Evolutionary conservation across 345 rosid species (phyloP).

Genomic region (Citropsis articulata): DNA sequence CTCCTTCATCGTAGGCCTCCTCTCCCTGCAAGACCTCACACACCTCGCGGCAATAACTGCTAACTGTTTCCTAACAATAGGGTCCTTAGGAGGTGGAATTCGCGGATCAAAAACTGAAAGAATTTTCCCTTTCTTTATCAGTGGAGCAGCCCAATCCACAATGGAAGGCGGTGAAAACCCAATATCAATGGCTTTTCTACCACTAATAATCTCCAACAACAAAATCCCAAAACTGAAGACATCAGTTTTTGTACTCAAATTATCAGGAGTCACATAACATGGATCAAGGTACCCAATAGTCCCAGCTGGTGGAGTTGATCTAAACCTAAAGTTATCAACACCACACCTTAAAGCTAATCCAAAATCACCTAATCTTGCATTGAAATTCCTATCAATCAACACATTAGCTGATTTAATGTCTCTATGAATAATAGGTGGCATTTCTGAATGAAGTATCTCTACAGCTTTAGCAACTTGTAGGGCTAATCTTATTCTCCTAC

Average conservation of each 20-base stretch:
- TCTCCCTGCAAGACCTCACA: slow-evolving; percentile 95
- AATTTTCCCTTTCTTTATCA: slow-evolving; percentile 82
- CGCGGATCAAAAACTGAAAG: slow-evolving; percentile 74
- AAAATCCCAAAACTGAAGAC: slow-evolving; percentile 97
- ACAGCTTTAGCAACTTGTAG: slow-evolving; percentile 83
- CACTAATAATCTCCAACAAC: slow-evolving; percentile 90
- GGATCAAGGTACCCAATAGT: slow-evolving; percentile 98
- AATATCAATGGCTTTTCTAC: slow-evolving; percentile 90
- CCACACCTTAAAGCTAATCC: slow-evolving; percentile 90
- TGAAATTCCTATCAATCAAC: slow-evolving; percentile 76
- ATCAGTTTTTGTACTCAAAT: slow-evolving; percentile 89
- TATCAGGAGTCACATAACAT: slow-evolving; percentile 91
- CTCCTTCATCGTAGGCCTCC: slow-evolving; percentile 87
- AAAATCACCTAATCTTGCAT: slow-evolving; percentile 94
- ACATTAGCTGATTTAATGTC: slow-evolving; percentile 99
- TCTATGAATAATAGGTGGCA: slow-evolving; percentile 82
- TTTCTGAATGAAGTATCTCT: slow-evolving; percentile 67
- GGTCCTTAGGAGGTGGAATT: slow-evolving; percentile 61
- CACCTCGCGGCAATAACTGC: slow-evolving; percentile 86
- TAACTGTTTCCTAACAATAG: slow-evolving; percentile 69
- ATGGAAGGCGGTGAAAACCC: slow-evolving; percentile 88
- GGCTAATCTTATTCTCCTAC: slow-evolving; percentile 72
- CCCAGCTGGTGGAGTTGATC: slow-evolving; percentile 97
- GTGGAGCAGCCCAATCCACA: slow-evolving; percentile 97
- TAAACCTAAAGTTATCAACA: slow-evolving; percentile 64